These are phyloP conservation scores for Nicotiana noctiflora DNA, from an alignment of 257 asterid genomes.

Conservation along the genomic window DNA sequence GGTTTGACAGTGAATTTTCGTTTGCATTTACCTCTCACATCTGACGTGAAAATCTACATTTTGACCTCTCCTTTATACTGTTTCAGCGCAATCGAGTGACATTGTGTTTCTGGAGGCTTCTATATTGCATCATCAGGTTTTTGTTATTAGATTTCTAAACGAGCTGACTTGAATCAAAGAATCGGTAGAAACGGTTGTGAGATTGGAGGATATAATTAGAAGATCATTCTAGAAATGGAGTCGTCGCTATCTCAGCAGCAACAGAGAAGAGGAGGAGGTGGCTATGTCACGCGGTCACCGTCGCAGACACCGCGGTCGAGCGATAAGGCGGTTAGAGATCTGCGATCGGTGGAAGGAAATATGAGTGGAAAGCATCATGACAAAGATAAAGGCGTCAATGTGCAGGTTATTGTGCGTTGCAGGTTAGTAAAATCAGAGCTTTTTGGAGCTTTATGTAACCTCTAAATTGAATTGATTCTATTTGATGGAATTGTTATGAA, in stretches of 20 bases:
- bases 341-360: slow-evolving; percentile 81
- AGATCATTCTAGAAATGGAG: slow-evolving; percentile 44
- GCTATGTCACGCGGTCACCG: slow-evolving; percentile 57
- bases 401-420: slow-evolving; percentile 97
- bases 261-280: slow-evolving; percentile 56
- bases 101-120: not conserved
- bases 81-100: not conserved
- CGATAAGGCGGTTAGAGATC: slow-evolving; percentile 72
- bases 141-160: slow-evolving; percentile 19
- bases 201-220: not conserved
- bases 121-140: slow-evolving; percentile 5
- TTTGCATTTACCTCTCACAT: not conserved
- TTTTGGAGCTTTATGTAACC: not conserved
- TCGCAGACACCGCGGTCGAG: slow-evolving; percentile 78
- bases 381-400: slow-evolving; percentile 85
- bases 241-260: slow-evolving; percentile 24
- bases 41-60: not conserved
- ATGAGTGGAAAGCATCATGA: slow-evolving; percentile 61
- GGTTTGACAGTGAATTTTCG: slow-evolving; percentile 11
- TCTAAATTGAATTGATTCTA: not conserved
- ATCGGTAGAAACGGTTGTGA: slow-evolving; percentile 12
- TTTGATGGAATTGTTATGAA: not conserved
- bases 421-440: slow-evolving; percentile 37
- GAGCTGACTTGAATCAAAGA: slow-evolving; percentile 27
- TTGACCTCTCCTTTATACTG: not conserved